phyloP scores from a whole-genome alignment of 257 asterid species.

The Solanum rostratum region DNA sequence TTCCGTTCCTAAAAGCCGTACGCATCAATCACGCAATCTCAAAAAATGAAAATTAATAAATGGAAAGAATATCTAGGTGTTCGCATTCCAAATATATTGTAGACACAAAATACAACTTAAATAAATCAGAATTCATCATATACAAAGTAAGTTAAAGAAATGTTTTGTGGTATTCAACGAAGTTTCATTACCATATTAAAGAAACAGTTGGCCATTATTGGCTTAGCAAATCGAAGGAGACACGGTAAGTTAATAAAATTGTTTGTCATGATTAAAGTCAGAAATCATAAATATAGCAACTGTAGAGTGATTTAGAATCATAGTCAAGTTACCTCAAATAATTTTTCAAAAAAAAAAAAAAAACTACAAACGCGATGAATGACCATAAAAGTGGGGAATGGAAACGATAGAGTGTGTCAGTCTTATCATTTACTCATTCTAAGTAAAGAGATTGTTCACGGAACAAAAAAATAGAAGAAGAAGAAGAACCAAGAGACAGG shows the following conservation, averaged over 20 bases:
- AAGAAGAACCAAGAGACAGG: not conserved
- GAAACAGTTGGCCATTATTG: conserved; percentile 3
- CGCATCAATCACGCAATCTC: not conserved
- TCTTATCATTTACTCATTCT: too few species aligned
- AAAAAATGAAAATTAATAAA: not conserved
- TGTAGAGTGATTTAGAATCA: too few species aligned
- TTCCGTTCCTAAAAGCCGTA: not conserved
- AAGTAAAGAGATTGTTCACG: too few species aligned
- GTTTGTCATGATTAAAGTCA: not conserved
- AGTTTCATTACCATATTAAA: conserved; percentile 4
- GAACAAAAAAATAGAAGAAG: too few species aligned
- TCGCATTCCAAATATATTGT: not conserved
- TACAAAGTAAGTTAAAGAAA: not conserved
- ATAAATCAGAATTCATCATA: not conserved
- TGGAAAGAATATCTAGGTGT: not conserved
- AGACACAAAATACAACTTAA: not conserved
- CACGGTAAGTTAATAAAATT: conserved; percentile 30
- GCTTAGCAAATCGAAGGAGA: conserved; percentile 18
- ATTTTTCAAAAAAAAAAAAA: too few species aligned
- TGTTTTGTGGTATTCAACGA: conserved; percentile 3
- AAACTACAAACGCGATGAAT: too few species aligned
- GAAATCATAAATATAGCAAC: not conserved
- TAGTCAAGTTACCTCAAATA: too few species aligned
- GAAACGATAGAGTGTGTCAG: too few species aligned
- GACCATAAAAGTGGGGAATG: too few species aligned